Base-by-base conservation (phyloP, 805 yeast species). In the Barnettozyma sucrosica region DNA sequence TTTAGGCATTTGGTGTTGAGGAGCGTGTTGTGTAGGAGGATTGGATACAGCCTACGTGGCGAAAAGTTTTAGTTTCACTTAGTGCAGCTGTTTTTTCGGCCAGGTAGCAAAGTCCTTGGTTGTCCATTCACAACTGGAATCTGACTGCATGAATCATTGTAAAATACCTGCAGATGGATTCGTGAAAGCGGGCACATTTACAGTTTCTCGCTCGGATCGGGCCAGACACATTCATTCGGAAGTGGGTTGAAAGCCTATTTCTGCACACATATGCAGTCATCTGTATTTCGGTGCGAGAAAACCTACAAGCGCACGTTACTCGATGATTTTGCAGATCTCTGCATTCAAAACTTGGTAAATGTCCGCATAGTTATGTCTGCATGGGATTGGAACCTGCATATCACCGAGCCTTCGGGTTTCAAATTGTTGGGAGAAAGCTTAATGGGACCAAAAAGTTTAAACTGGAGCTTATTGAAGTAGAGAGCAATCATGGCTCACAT, bases 1-100 rank as follows among this genome's bases (percentile, higher is more conserved):
- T 36, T 57, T 55, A n/a, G 50, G 51, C 61, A 54, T 56, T 5
- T 26, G 19, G 37, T 21, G 19, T 19, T 13, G 10, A 9, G 9
- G 11, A 18, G 20, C 25, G 4, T 26, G 14, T 24, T 16, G 30
- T 16, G 43, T 24, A 14, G 19, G 21, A 14, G 11, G 11, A n/a
- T 28, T 13, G 23, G 7, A 18, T 40, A 20, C 28, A 37, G 18
- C 16, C 32, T 37, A 7, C 26, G 14, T 37, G 26, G n/a, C 40
- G 16, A 19, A 37, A 37, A 13, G 32, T 28, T 28, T 28, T 7
- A 28, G 6, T 28, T 28, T 28, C 32, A 28, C 16, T 28, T 13
- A 7, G n/a, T 11, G 16, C 11, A 28, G 32, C 32, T 4, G 11
- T 28, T 28, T 28, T 28, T 11, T 7, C 16, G 6, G 11, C 16